Conservation (phyloP, 2,329 filamentous ascomycete genomes). For the Scolecobasidium constrictum region DNA sequence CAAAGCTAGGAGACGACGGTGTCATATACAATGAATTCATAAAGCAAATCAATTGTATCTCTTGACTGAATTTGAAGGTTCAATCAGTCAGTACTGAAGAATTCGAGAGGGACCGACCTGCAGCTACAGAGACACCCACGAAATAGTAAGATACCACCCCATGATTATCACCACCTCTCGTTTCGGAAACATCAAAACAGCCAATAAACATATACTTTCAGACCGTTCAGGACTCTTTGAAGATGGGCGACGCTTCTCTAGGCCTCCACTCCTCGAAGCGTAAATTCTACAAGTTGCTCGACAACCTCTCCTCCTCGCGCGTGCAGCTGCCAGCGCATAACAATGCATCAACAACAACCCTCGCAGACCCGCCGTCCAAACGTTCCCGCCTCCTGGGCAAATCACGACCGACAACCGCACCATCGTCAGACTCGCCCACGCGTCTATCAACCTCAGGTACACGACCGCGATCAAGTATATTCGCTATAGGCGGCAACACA, state of each 20-base stretch:
- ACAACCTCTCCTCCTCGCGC: constrained; percentile 39
- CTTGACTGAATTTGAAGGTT: too few species aligned
- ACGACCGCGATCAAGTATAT: not conserved
- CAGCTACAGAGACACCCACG: too few species aligned
- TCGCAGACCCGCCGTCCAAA: constrained; percentile 22
- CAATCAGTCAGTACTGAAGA: too few species aligned
- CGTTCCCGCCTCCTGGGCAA: constrained; percentile 21
- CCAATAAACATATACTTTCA: too few species aligned
- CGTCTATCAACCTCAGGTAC: not conserved
- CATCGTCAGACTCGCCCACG: not conserved
- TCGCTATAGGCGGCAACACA: not conserved
- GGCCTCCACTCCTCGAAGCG: constrained; percentile 40
- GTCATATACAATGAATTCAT: too few species aligned
- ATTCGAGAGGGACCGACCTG: too few species aligned
- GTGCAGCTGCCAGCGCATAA: constrained; percentile 26
- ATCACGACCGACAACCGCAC: constrained; percentile 16
- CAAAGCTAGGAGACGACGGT: too few species aligned
- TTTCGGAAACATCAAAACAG: too few species aligned
- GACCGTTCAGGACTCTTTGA: too few species aligned
- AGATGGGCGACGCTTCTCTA: not conserved
- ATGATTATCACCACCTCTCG: too few species aligned
- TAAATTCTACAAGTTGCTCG: constrained; percentile 68
- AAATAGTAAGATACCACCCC: too few species aligned
- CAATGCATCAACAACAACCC: constrained; percentile 22
- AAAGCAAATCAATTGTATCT: too few species aligned